Evolutionary conservation across 2,329 filamentous ascomycete species (phyloP).

Genomic region (Eurotiales sp.): DNA sequence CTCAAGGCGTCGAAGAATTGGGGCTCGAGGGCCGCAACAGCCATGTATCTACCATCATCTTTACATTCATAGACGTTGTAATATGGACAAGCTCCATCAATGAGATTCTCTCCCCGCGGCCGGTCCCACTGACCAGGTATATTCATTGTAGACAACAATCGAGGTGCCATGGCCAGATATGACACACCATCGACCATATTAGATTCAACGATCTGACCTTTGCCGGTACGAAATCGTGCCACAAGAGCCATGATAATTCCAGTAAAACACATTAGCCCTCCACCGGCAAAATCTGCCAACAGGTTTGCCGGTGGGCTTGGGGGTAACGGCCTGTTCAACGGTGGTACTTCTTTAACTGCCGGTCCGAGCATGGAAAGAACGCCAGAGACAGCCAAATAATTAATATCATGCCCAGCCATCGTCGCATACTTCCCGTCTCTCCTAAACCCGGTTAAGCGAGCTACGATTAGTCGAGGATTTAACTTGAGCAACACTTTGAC

Average conservation of each 20-base stretch:
- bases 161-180: slow-evolving; percentile 70
- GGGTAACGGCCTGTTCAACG: slow-evolving; percentile 35
- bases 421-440: slow-evolving; percentile 72
- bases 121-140: slow-evolving; percentile 56
- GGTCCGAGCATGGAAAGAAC: slow-evolving; percentile 69
- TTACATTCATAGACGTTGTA: slow-evolving; percentile 73
- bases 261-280: slow-evolving; percentile 71
- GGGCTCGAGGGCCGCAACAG: slow-evolving; percentile 81
- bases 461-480: slow-evolving; percentile 72
- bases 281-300: slow-evolving; percentile 81
- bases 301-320: slow-evolving; percentile 65
- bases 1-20: slow-evolving; percentile 69
- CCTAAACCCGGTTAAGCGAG: slow-evolving; percentile 81
- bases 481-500: slow-evolving; percentile 54
- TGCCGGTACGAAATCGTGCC: slow-evolving; percentile 56
- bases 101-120: slow-evolving; percentile 65
- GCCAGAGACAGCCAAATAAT: slow-evolving; percentile 82
- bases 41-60: slow-evolving; percentile 67
- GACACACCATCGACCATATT: slow-evolving; percentile 88
- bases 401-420: slow-evolving; percentile 92
- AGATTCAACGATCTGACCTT: slow-evolving; percentile 80
- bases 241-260: slow-evolving; percentile 74
- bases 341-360: slow-evolving; percentile 59
- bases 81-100: slow-evolving; percentile 78
- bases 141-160: slow-evolving; percentile 55